Base-by-base conservation (phyloP, 2,329 filamentous ascomycete species). In the Gaeumannomyces tritici region DNA sequence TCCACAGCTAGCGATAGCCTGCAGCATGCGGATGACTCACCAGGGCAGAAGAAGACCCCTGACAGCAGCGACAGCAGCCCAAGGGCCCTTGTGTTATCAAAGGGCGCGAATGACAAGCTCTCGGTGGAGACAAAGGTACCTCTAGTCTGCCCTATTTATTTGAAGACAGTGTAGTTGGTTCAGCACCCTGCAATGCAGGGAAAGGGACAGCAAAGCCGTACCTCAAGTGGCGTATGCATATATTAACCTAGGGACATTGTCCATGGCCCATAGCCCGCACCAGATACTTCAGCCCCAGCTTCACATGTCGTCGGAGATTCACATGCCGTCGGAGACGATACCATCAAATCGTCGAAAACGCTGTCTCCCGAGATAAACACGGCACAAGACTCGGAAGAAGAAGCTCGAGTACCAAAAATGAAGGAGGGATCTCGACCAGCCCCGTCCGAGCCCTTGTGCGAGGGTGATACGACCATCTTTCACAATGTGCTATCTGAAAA, bases 401-500 rank as follows among this genome's bases (percentile, higher is more conserved):
- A 55, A 28, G 28, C 51, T 24, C 18, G 7, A 11, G n/a, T 55
- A 15, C 3, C 29, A 31, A 55, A 56, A 26, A 54, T 61, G 5
- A 42, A 56, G 35, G 58, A 42, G 8, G 28, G 26, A 12, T 28
- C 8, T 24, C 12, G 60, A 27, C 60, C 28, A 35, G 26, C 13
- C 18, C 27, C n/a, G 15, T 42, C 29, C 24, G 83, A 84, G 64
- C 73, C 73, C 8, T 83, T 96, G 60, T 92, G 90, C 57, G 89
- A 93, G 72, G 89, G 91, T 9, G 92, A 96, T 70, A 96, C 91
- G 0, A 82, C 81, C 55, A 82, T 98, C 55, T 79, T 92, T 51
- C 79, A 87, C 65, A 78, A 92, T 65, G 75, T 96, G 35, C 80
- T 97, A 1, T 80, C 89, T 1, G 70, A 74, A 0, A 70, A 77